These are phyloP conservation scores for Trichoderma parareesei DNA, from an alignment of 495 filamentous ascomycete genomes.

Conservation along the genomic window DNA sequence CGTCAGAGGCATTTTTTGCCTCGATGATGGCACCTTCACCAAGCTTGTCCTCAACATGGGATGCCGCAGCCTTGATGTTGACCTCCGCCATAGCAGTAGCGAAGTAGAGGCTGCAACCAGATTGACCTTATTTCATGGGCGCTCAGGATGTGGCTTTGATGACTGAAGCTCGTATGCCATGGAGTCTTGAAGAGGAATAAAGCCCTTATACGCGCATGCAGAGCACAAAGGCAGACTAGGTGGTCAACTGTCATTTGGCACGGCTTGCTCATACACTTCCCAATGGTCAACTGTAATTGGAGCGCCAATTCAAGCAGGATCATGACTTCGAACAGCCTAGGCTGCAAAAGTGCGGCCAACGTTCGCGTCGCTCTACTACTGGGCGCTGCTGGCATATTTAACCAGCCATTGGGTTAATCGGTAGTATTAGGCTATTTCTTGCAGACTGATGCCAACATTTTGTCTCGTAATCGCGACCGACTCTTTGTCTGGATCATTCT, in stretches of 20 bases:
- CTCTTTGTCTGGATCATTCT: too few relatives aligned
- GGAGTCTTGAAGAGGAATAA: neutral
- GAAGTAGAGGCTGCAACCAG: neutral
- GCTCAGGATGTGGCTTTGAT: neutral
- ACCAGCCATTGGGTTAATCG: too few relatives aligned
- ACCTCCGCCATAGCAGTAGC: neutral
- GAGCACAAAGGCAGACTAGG: neutral
- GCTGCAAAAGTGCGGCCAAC: neutral
- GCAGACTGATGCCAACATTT: neutral
- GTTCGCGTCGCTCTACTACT: neutral
- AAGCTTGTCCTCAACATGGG: conserved; percentile 20
- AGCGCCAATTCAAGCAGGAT: neutral
- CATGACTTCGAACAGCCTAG: neutral
- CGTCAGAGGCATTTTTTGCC: conserved; percentile 30
- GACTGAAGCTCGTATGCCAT: neutral
- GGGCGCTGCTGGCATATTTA: neutral
- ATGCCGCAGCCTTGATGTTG: neutral
- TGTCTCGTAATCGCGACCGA: too few relatives aligned
- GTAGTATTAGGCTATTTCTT: neutral
- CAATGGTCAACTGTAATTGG: neutral
- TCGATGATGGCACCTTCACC: conserved; percentile 22
- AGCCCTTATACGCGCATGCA: neutral
- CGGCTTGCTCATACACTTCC: neutral
- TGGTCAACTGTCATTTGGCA: neutral
- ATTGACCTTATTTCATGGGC: neutral